phyloP scores from a whole-genome alignment of 495 filamentous ascomycete genomes.

The Tetracladium setigerum region DNA sequence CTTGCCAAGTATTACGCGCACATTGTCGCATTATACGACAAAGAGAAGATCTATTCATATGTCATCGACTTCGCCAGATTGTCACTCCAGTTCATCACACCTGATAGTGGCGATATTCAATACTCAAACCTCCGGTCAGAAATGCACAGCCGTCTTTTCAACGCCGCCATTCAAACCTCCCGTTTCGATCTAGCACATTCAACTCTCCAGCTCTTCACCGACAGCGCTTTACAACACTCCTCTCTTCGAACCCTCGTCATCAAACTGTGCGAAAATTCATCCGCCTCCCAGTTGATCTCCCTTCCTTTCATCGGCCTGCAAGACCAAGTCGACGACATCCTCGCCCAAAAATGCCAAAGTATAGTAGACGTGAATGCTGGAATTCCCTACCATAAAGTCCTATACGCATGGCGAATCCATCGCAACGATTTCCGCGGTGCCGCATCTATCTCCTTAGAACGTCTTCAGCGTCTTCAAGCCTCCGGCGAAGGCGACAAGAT shows the following conservation, averaged over 20 bases:
- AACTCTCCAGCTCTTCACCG: conserved; percentile 62
- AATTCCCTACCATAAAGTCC: conserved; percentile 67
- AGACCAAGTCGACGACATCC: conserved; percentile 66
- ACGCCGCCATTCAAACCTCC: conserved; percentile 64
- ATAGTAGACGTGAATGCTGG: conserved; percentile 49
- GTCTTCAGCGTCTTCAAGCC: conserved; percentile 55
- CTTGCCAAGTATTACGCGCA: conserved; percentile 81
- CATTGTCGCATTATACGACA: conserved; percentile 73
- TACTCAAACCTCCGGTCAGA: conserved; percentile 41
- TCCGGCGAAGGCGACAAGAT: conserved; percentile 34
- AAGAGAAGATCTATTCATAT: conserved; percentile 62
- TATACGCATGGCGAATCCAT: conserved; percentile 82
- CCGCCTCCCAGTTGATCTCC: conserved; percentile 58
- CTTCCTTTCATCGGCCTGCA: conserved; percentile 73
- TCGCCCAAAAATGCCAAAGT: conserved; percentile 53
- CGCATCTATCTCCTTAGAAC: conserved; percentile 64
- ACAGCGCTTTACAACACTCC: conserved; percentile 56
- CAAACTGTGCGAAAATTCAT: conserved; percentile 59
- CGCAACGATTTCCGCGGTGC: conserved; percentile 83
- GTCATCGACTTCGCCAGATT: conserved; percentile 79
- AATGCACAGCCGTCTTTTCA: conserved; percentile 76
- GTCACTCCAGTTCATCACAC: conserved; percentile 56
- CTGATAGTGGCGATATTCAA: conserved; percentile 16
- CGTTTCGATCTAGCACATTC: conserved; percentile 78
- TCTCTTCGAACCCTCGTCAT: conserved; percentile 60